These are phyloP conservation scores for Podospora conica DNA, from an alignment of 495 filamentous ascomycete species.

Conservation along the genomic window DNA sequence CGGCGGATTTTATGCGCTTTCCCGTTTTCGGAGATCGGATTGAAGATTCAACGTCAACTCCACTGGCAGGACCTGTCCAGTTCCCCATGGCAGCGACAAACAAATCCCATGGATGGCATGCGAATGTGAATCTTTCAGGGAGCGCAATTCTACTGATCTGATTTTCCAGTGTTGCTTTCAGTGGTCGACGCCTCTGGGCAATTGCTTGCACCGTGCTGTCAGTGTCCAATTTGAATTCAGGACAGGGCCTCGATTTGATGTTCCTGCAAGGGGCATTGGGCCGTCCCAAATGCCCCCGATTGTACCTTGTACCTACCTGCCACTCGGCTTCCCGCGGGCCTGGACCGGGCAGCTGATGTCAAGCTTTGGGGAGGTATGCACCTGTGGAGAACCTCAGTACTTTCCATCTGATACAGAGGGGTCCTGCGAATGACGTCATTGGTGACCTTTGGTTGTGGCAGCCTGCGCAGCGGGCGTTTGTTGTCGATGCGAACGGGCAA, in stretches of 20 bases:
- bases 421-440: slow-evolving; percentile 12
- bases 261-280: background rate
- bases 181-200: background rate
- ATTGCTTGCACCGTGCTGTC: background rate
- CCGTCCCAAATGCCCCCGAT: no score
- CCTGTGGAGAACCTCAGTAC: background rate
- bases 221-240: background rate
- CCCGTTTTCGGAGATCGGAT: background rate
- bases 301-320: background rate
- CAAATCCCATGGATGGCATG: background rate
- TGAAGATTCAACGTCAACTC: background rate
- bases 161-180: background rate
- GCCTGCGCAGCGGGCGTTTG: background rate
- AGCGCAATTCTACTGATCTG: background rate
- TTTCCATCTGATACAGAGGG: background rate
- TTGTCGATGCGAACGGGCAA: background rate
- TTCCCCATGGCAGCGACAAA: background rate
- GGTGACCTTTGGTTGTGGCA: background rate
- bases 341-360: background rate
- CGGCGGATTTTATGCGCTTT: background rate
- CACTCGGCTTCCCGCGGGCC: background rate
- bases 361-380: background rate
- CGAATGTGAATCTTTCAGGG: background rate
- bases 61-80: no score
- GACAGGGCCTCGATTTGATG: background rate